Evolutionary conservation across 768 basidiomycete genomes (phyloP), one percentile per base, ranked within the genome.

Genomic region (Tricholoma terreum): DNA sequence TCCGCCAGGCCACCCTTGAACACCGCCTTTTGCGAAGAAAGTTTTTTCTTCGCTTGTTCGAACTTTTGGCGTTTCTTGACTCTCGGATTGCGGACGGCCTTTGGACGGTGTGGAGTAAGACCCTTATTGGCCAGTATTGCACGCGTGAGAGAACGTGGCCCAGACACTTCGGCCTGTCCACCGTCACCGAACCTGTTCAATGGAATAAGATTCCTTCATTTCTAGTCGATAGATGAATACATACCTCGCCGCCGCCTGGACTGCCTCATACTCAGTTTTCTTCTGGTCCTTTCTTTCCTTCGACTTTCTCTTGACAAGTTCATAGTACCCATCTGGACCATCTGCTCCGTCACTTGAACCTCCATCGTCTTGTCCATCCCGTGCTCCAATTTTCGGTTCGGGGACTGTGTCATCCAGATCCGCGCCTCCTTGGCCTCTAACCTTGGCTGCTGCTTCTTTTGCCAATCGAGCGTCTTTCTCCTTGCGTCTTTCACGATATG

Each of bases 11-110:
- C 94, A 54, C 94, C 93, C 70, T 89, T 95, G 83, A 85, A 98
- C n/a, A 94, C 81, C 15, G 94, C 86, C 71, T 92, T 90, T 72
- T 94, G 93, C 21, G 90, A 94, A 27, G 87, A 75, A 12, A 98
- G 76, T 74, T 88, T 93, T 76, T 90, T 94, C 80, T 96, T 92
- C 61, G 95, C 96, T 75, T 97, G 89, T 67, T 95, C 95, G 79
- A 88, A 98, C 67, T 81, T 88, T 73, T 88, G 82, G 33, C 93
- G 84, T 72, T 99, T 99, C 84, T 98, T 98, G 73, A 98, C 94
- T 59, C 97, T 86, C 40, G 96, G 95, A 75, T 99, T 99, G 62
- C 95, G 92, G 35, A 93, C 92, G 55, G 82, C 80, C 75, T 98
- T 98, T 42, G 90, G 77, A 56, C 97, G 85, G 59, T 80, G 85